These are phyloP conservation scores for Calonectria pteridis DNA, from an alignment of 2,329 filamentous ascomycete genomes.

Conservation along the genomic window DNA sequence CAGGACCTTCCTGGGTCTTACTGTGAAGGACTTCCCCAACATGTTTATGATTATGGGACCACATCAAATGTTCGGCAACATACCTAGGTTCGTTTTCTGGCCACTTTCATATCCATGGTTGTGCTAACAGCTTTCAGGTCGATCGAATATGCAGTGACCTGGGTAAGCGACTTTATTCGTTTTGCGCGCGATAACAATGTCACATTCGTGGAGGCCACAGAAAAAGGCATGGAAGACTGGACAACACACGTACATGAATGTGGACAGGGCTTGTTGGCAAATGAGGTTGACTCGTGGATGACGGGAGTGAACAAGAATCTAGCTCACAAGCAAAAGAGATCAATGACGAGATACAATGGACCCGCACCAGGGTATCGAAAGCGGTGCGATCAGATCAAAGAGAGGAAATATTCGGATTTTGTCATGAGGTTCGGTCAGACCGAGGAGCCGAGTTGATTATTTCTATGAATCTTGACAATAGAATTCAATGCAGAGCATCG, in stretches of 20 bases:
- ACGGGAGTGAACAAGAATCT: constrained; percentile 61
- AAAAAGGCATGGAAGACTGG: constrained; percentile 56
- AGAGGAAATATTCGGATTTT: background rate
- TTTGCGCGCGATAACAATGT: constrained; percentile 49
- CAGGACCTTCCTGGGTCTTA: constrained; percentile 57
- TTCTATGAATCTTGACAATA: too few species aligned
- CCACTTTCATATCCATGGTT: background rate
- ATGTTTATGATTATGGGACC: constrained; percentile 61
- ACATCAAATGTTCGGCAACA: constrained; percentile 59
- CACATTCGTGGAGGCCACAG: constrained; percentile 54
- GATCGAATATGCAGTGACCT: constrained; percentile 55
- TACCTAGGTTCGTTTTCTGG: constrained; percentile 45
- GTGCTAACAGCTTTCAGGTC: background rate
- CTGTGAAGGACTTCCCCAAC: constrained; percentile 58
- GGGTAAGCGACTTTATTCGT: constrained; percentile 51
- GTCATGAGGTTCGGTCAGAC: background rate
- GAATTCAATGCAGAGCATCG: too few species aligned
- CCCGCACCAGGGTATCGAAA: background rate
- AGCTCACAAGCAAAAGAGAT: constrained; percentile 2
- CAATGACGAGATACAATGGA: background rate
- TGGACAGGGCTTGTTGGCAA: constrained; percentile 55
- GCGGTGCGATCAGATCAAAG: background rate
- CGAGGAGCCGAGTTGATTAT: too few species aligned
- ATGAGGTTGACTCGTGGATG: constrained; percentile 63
- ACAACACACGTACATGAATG: constrained; percentile 62